Base-by-base conservation (phyloP, 2,329 filamentous ascomycete species). In the Calonectria honghensis region DNA sequence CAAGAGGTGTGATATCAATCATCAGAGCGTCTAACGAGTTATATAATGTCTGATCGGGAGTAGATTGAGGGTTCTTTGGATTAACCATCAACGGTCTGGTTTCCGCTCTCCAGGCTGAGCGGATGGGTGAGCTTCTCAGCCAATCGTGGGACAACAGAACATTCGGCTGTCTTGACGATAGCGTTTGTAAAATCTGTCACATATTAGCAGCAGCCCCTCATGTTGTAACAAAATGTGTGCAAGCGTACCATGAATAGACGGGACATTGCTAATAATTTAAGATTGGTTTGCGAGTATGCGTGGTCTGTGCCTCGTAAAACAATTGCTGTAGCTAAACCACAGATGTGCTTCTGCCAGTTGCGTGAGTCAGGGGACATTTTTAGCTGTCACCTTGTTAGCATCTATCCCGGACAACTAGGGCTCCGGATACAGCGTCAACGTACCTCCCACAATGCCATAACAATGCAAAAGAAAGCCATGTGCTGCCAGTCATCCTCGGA, bases 401-500 rank as follows among this genome's bases (percentile, higher is more conserved):
- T 32, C 27, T n/a, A 18, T 51, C n/a, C 16, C 4, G 20, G 1
- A 11, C 9, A 51, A 13, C 3, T 5, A 20, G 14, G n/a, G 32
- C 10, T 14, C 11, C 24, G 11, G 51, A 29, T 27, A 20, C 24
- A 16, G n/a, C 5, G 20, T 18, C 10, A 13, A 48, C 45, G 20
- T 51, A 66, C 63, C 29, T 66, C 63, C 63, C 63, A 66, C 5
- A 66, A 52, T 7, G 45, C 45, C 63, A 66, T 66, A 5, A 66
- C 63, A 3, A 66, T 35, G 48, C 63, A 66, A 48, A 66, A 66
- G n/a, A 66, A 50, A n/a, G 63, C 41, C 41, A 66, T 9, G 29
- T 66, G 63, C 41, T 66, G 63, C 63, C 63, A 66, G 20, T 66
- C 63, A 32, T 66, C 63, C 37, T 66, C 63, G 2, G 63, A 39